Base-by-base conservation (phyloP, 208 protist species). In the Trypanosoma congolense region DNA sequence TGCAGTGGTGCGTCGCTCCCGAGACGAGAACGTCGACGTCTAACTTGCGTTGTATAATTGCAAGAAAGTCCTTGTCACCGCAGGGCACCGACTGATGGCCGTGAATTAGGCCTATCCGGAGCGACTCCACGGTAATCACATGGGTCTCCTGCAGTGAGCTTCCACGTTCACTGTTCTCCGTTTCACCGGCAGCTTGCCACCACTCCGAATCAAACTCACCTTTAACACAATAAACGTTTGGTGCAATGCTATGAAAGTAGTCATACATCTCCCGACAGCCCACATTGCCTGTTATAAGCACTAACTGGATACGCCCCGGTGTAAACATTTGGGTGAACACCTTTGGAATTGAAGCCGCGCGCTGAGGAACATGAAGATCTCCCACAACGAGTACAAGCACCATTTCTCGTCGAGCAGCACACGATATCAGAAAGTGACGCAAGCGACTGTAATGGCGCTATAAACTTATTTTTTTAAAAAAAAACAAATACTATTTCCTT, bases 271-370 rank as follows among this genome's bases (percentile, higher is more conserved):
- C 92, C 50, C 91, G 96, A 45, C 78, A 89, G 52, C 93, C 97
- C 0, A 99, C 47, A 72, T 99, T 99, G 19, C 98, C 98, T 1
- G 98, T 99, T 53, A 98, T 98, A 0, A 99, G 68, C 31, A 99
- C 86, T 47, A 91, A 85, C 62, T 99, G 83, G 63, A 99, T 99
- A 29, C 97, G 92, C 36, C 97, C 86, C 2, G 78, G 73, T 8
- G 97, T 80, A 52, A 99, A 88, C 56, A 99, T 81, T 25, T 90
- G 92, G 35, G 84, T 89, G 65, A 99, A 99, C 25, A 92, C 83
- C 30, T 90, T 70, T 1, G 97, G 98, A 4, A 99, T 80, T 25
- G 86, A 79, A 14, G 73, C 68, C 16, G 90, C 75, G 14, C 98
- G 77, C 65, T 99, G 92, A 22, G 98, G 98, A 30, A 99, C 96